Percentiles rank a stretch among this genome's conserved stretches.
Evolutionary conservation across 495 filamentous ascomycete species (phyloP).

Genomic region (Pyronema domesticum): DNA sequence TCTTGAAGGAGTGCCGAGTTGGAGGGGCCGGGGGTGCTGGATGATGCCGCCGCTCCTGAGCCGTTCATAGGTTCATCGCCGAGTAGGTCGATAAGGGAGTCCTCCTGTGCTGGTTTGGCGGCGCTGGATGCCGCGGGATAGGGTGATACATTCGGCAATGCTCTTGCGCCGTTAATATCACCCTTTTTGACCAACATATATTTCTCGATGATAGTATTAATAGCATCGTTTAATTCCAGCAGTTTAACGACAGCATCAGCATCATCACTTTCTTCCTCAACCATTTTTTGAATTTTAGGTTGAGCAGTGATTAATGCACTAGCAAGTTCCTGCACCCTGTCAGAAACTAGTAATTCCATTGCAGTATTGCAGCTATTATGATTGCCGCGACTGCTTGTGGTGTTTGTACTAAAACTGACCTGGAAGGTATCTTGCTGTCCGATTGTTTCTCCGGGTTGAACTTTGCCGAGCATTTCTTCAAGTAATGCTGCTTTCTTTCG

Average conservation of each 20-base stretch:
- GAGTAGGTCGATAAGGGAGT: constrained; percentile 85
- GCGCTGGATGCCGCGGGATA: constrained; percentile 8
- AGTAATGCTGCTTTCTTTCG: constrained; percentile 81
- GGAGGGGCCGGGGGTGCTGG: constrained; percentile 14
- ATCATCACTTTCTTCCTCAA: constrained; percentile 94
- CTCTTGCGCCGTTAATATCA: constrained; percentile 64
- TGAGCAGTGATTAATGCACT: constrained; percentile 81
- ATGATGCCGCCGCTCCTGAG: constrained; percentile 21
- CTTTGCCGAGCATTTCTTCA: constrained; percentile 79
- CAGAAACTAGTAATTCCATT: constrained; percentile 3
- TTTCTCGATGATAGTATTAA: constrained; percentile 86
- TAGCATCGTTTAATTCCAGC: constrained; percentile 94
- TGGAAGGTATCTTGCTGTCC: constrained; percentile 87
- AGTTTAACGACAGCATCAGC: constrained; percentile 88
- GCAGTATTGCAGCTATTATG: neutral
- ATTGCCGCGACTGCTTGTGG: no score
- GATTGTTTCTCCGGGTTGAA: constrained; percentile 64
- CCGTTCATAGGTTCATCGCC: constrained; percentile 33
- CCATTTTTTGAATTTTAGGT: constrained; percentile 98
- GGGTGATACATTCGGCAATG: constrained; percentile 17
- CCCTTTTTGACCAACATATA: constrained; percentile 91
- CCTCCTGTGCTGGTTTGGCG: constrained; percentile 45
- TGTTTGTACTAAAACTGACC: constrained; percentile 27
- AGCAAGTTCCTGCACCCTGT: constrained; percentile 52
- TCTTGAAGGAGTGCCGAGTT: constrained; percentile 36